Percentiles rank a stretch among this genome's conserved stretches.
These are phyloP conservation scores for Sporothrix protearum DNA, from an alignment of 2,329 filamentous ascomycete genomes.

Conservation along the genomic window DNA sequence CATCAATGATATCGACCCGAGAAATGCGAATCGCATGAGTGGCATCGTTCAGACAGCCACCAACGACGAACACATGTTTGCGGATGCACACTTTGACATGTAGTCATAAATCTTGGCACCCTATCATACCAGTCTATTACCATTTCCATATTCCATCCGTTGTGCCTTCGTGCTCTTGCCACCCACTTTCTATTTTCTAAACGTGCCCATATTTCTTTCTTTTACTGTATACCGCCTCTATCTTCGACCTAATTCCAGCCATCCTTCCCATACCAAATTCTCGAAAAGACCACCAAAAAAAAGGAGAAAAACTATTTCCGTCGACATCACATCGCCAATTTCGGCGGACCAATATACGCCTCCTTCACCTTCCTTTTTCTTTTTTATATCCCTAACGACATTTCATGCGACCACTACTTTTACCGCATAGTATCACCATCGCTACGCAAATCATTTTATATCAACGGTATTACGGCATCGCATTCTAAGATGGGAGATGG, in stretches of 20 bases:
- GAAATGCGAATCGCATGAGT: slow-evolving; percentile 59
- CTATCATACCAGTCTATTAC: slow-evolving; percentile 11
- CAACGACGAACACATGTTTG: slow-evolving; percentile 62
- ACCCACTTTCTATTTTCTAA: background rate
- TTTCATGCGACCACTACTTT: background rate
- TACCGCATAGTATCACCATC: background rate
- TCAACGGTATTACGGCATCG: slow-evolving; percentile 1
- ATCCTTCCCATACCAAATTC: background rate
- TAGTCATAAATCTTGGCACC: slow-evolving; percentile 34
- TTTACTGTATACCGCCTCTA: background rate
- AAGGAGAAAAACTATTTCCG: background rate
- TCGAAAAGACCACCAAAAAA: background rate
- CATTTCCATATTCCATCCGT: background rate
- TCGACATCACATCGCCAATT: no score
- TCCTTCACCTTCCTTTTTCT: background rate
- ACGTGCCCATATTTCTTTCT: background rate
- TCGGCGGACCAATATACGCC: background rate
- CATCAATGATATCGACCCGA: slow-evolving; percentile 51
- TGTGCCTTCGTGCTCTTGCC: background rate
- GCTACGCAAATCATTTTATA: background rate
- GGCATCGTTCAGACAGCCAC: slow-evolving; percentile 57
- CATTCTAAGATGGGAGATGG: slow-evolving; percentile 5
- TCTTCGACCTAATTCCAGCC: background rate
- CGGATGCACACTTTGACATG: slow-evolving; percentile 60
- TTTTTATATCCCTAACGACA: background rate